Evolutionary conservation across 129 eudicot genomes (phyloP), one percentile per base, ranked within the genome.

Genomic region (Flaveria linearis): DNA sequence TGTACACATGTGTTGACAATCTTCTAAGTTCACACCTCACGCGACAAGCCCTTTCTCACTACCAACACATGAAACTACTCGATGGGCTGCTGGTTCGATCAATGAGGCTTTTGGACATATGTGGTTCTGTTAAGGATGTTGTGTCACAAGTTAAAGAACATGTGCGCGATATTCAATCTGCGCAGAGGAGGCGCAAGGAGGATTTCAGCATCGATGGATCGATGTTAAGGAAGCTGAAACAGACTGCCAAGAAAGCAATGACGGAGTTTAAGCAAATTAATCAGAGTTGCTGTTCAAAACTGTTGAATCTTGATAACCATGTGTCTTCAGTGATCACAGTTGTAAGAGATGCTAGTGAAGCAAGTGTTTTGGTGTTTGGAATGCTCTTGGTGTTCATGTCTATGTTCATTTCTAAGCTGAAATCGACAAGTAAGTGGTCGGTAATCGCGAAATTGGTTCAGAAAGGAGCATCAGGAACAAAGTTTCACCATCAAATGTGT

Each of bases 31-130:
- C 73, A 28, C 72, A 55, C 46, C n/a, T 13, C 17, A 67, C 80
- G 0, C 53, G 61, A 45, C 70, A 78, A 45, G 47, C 82, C 1
- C 60, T 78, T 43, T 69, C 82, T 11, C 69, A 69, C 30, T 17
- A 42, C 20, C 69, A 60, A 45, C 76, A 78, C 11, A 15, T 45
- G 15, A 69, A 69, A 17, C 11, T 69, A 58, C 51, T 68, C 18
- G 60, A 78, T 15, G 82, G 69, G 62, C 57, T 82, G 17, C 82
- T 91, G 0, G 89, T 79, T 51, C 75, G 85, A 3, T 90, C 92
- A 2, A 70, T 90, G 47, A 75, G 42, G 61, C 67, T 85, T 46
- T 74, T 90, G 41, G 92, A 87, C 70, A 39, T 72, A 3, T 81
- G 92, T 75, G 83, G 84, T 79, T 47, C 73, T 14, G 78, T 82